Base-by-base conservation (phyloP, 352 stramenopile species). In the Globisporangium paroecandrum region DNA sequence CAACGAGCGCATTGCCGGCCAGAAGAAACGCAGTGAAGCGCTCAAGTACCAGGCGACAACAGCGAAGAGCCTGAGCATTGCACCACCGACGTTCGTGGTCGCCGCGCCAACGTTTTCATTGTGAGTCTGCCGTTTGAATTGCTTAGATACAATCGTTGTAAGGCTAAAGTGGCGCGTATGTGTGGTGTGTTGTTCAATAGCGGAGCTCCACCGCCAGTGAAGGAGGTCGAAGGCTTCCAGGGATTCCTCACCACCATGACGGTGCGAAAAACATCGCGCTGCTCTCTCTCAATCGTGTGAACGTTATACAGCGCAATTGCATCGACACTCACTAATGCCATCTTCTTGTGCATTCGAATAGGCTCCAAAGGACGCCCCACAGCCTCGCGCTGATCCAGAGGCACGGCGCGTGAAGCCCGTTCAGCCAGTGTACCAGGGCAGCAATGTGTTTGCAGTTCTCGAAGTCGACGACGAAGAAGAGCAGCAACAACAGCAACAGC, bases 31-130 rank as follows among this genome's bases (percentile, higher is more conserved):
- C 57, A 34, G 74, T 38, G 59, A 77, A 2, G 68, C 72, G 5
- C 63, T 69, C 22, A 64, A 72, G 51, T 58, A 73, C 18, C 65
- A 74, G 4, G 34, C 63, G 56, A 46, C 65, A 12, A 59, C 54
- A 1, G 27, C 64, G 12, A 87, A 80, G 61, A 55, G 38, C 60
- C 38, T 73, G 24, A 76, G 72, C 0, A 68, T 89, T 4, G 80
- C 79, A 1, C 69, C 83, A 15, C 77, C 83, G 24, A 83, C 81
- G 49, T 89, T 93, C 27, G 74, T 87, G 22, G 76, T 93, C 64
- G 67, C 83, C 13, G 72, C 83, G 34, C 77, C 85, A 24, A 91
- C 83, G 10, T 93, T 93, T 53, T 77, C 88, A 66, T 85, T 93
- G 83, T 93, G 73, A 59, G 82, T 82, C 6, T 20, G 7, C 20